phyloP scores from a whole-genome alignment of 1,284 basidiomycete genomes.

The Cutaneotrichosporon spelunceum region DNA sequence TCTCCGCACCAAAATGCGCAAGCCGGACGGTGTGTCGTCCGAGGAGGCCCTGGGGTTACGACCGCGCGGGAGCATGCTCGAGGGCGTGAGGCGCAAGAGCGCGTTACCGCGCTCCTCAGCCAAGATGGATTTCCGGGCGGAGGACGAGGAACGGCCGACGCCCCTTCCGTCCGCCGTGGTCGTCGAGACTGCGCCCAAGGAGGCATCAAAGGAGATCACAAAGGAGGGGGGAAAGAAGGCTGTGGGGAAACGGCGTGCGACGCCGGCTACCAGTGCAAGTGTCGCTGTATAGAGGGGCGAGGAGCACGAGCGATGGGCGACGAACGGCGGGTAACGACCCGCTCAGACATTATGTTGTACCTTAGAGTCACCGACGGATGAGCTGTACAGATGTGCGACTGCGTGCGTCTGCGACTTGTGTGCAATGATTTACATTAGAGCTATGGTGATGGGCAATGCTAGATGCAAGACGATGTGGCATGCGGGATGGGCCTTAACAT shows the following conservation, averaged over 20 bases:
- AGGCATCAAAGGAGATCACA: neutral
- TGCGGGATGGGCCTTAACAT: neutral
- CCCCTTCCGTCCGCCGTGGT: neutral
- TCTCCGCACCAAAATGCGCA: conserved; percentile 26
- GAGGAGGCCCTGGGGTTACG: conserved; percentile 18
- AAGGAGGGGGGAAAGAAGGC: neutral
- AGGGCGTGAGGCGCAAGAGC: conserved; percentile 23
- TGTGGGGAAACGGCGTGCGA: neutral
- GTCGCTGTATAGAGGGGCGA: neutral
- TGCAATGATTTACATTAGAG: neutral
- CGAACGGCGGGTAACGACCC: no score
- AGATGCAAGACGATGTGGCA: neutral
- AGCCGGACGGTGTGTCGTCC: conserved; percentile 20
- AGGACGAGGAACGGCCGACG: neutral
- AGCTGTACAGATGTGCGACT: neutral
- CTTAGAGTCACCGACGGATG: neutral
- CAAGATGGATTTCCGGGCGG: neutral
- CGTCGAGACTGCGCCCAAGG: neutral
- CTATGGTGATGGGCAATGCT: neutral
- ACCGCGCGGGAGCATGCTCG: conserved; percentile 6
- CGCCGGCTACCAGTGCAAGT: neutral
- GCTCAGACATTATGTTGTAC: neutral
- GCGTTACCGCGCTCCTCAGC: conserved; percentile 15
- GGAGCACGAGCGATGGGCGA: no score
- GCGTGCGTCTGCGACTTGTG: neutral